Percentiles rank a stretch among this genome's conserved stretches.
Conservation (phyloP, 495 filamentous ascomycete species). For the Penicillium subrubescens region DNA sequence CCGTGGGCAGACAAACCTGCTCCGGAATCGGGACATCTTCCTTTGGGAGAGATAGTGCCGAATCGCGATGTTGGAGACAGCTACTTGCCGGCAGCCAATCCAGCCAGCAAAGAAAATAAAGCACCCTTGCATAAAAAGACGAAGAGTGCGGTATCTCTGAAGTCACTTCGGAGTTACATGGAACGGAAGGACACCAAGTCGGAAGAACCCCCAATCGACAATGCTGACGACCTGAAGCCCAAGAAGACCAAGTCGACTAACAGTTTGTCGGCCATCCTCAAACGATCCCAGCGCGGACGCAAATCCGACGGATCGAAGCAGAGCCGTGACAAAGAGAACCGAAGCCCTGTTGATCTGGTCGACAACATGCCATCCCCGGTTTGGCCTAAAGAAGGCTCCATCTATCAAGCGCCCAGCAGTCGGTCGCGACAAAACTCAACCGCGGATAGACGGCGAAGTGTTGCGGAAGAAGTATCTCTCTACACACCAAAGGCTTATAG, state of each 20-base stretch:
- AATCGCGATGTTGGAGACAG: constrained; percentile 40
- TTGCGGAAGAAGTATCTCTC: constrained; percentile 62
- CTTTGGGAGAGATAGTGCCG: constrained; percentile 41
- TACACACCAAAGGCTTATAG: constrained; percentile 64
- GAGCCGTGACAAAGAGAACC: constrained; percentile 72
- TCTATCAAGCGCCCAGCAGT: constrained; percentile 40
- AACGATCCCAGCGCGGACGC: constrained; percentile 46
- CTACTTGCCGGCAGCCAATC: constrained; percentile 22
- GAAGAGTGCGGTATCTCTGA: constrained; percentile 68
- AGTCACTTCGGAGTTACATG: constrained; percentile 57
- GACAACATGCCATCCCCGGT: constrained; percentile 66
- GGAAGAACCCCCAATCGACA: constrained; percentile 37
- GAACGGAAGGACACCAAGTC: constrained; percentile 55
- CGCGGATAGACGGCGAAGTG: constrained; percentile 41
- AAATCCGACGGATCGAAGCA: constrained; percentile 52
- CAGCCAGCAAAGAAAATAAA: constrained; percentile 34
- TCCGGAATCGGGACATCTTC: constrained; percentile 30
- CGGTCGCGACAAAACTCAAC: constrained; percentile 24
- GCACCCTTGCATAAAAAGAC: constrained; percentile 60
- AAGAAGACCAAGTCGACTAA: constrained; percentile 87
- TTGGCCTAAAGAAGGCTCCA: constrained; percentile 69
- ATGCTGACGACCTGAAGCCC: constrained; percentile 50
- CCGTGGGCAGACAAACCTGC: constrained; percentile 33
- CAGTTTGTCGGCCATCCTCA: constrained; percentile 63
- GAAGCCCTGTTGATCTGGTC: constrained; percentile 51